A percentile compares a stretch with the other conserved stretches of the same genome.
These are phyloP conservation scores for Emergomyces orientalis DNA, from an alignment of 2,329 filamentous ascomycete genomes.

Conservation along the genomic window DNA sequence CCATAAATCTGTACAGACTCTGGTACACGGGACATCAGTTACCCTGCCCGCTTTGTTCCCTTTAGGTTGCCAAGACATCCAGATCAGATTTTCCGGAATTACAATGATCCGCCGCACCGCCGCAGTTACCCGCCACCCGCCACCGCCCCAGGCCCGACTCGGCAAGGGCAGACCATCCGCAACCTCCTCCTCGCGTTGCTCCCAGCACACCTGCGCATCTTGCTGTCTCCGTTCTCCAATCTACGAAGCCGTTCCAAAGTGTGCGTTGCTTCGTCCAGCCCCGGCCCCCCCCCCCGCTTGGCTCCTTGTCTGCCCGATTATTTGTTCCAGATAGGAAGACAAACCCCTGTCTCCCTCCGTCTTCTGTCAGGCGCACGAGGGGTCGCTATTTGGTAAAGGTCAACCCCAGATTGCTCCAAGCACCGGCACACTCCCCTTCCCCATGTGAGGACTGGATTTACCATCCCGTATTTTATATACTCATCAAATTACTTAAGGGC, in stretches of 20 bases:
- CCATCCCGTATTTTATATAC: neutral
- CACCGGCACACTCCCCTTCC: neutral
- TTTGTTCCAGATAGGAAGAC: neutral
- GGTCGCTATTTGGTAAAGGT: neutral
- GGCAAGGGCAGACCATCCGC: neutral
- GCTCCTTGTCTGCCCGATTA: neutral
- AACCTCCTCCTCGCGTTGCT: constrained; percentile 1
- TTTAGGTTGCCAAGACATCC: no score
- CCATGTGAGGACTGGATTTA: neutral
- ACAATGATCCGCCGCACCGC: neutral
- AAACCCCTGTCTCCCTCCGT: neutral
- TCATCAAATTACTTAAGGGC: neutral
- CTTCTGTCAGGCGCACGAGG: neutral
- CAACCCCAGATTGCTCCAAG: neutral
- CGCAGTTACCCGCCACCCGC: neutral
- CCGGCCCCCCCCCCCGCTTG: neutral
- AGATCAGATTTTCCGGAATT: neutral
- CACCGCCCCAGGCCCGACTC: neutral
- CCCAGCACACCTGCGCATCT: constrained; percentile 1
- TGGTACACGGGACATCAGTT: no score
- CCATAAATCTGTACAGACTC: no score
- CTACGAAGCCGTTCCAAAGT: constrained; percentile 17
- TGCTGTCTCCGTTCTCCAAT: constrained; percentile 15
- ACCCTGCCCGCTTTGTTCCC: no score
- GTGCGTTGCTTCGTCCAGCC: constrained; percentile 6